Evolutionary conservation across 768 basidiomycete species (phyloP), one percentile per base, ranked within the genome.

Genomic region (Amanita pseudoporphyria): DNA sequence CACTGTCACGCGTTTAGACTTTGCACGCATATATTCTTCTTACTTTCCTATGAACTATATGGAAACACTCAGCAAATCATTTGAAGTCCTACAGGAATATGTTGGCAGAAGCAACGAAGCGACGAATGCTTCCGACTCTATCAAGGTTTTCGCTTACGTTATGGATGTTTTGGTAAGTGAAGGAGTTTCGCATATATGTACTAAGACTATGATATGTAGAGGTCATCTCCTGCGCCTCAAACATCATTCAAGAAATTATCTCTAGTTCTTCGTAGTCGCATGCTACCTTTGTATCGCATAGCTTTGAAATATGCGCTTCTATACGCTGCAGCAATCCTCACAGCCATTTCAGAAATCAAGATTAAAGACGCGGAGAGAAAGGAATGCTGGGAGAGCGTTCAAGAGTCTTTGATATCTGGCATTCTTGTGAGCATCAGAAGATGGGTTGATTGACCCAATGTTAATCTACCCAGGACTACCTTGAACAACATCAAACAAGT

Each of bases 361-460:
- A 75, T 19, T 51, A 61, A 13, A 6, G 56, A 66, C 39, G 53
- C 57, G 13, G 30, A 32, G 36, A 37, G 10, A 7, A 59, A 49
- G 18, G 47, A 50, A 6, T 21, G 58, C 2, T 82, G 80, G 79
- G 76, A 79, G 59, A 53, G 49, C 10, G 62, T 72, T 9, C 68
- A 73, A 30, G 56, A 68, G 24, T 65, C 71, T 9, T 52, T 81
- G n/a, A 56, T 83, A 18, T 76, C 80, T 3, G 79, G 81, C 3
- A 53, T 79, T 30, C 57, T 78, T 52, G 77, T 78, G 55, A 55
- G 68, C 54, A 22, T 14, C 35, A 31, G 28, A 31, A 26, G 19
- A 36, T 37, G 61, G 58, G 60, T 59, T 49, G 58, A 56, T 19
- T 38, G 62, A 32, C 61, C 65, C 3, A 55, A 59, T 18, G 26